Conservation (phyloP, 805 yeast genomes). For the Suhomyces canberraensis region DNA sequence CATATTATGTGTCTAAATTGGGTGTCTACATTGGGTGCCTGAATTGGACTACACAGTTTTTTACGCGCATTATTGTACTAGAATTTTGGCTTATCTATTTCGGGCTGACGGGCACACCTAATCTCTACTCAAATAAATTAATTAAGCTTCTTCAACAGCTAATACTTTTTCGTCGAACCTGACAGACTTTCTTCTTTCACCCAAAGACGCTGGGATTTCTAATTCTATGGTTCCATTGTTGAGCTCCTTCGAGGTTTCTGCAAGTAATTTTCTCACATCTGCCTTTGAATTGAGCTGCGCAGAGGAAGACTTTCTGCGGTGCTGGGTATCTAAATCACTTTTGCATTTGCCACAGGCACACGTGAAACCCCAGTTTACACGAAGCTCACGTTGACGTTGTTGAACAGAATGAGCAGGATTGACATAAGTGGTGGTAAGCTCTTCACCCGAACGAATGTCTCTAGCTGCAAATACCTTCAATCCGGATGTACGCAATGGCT, state of each 20-base stretch:
- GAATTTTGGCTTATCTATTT: too few relatives aligned
- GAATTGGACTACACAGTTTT: too few relatives aligned
- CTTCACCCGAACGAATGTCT: slow-evolving; percentile 61
- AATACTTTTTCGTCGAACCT: slow-evolving; percentile 62
- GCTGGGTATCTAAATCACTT: slow-evolving; percentile 45
- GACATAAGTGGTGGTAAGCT: slow-evolving; percentile 66
- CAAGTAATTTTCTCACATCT: slow-evolving; percentile 48
- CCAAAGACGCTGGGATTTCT: slow-evolving; percentile 37
- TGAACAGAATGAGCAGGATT: slow-evolving; percentile 60
- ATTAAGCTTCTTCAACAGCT: slow-evolving; percentile 45
- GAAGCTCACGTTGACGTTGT: slow-evolving; percentile 60
- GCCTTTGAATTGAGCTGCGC: slow-evolving; percentile 21
- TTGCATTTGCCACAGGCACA: slow-evolving; percentile 69
- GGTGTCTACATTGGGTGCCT: too few relatives aligned
- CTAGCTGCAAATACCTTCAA: slow-evolving; percentile 53
- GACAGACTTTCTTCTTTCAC: slow-evolving; percentile 59
- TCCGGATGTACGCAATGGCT: slow-evolving; percentile 46
- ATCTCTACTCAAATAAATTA: too few relatives aligned
- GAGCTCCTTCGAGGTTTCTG: slow-evolving; percentile 39
- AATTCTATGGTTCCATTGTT: slow-evolving; percentile 39
- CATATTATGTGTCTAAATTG: too few relatives aligned
- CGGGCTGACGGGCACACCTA: too few relatives aligned
- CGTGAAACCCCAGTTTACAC: slow-evolving; percentile 77
- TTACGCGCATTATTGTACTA: too few relatives aligned
- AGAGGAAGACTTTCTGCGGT: slow-evolving; percentile 43